phyloP scores from a whole-genome alignment of 495 filamentous ascomycete species.

The Thermothielavioides terrestris region DNA sequence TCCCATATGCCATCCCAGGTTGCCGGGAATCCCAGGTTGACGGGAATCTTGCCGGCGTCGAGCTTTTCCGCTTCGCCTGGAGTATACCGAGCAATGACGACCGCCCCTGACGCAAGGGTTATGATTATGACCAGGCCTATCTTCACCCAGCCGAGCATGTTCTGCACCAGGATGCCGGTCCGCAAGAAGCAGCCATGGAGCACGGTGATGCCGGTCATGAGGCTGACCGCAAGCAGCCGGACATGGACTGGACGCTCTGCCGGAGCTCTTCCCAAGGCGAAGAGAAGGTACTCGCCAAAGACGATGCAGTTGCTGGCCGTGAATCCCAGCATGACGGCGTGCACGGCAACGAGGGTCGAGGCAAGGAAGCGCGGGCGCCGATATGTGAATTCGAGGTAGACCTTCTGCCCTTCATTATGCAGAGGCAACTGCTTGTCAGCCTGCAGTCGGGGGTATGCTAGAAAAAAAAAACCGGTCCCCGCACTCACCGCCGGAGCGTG shows the following conservation, averaged over 20 bases:
- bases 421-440: not conserved
- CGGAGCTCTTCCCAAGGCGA: constrained; percentile 39
- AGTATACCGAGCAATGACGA: constrained; percentile 36
- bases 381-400: constrained; percentile 73
- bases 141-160: constrained; percentile 59
- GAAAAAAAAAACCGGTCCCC: not conserved
- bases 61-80: not conserved
- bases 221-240: constrained; percentile 51
- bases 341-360: constrained; percentile 56
- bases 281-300: constrained; percentile 61
- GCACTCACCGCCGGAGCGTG: constrained; percentile 54
- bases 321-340: constrained; percentile 62
- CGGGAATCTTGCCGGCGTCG: constrained; percentile 8
- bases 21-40: constrained; percentile 21
- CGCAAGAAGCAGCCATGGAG: constrained; percentile 55
- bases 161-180: constrained; percentile 57
- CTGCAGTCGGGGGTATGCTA: not conserved
- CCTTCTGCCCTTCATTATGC: constrained; percentile 36
- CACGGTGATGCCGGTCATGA: constrained; percentile 51
- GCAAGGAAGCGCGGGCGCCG: constrained; percentile 59
- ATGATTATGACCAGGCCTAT: constrained; percentile 57
- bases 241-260: constrained; percentile 40
- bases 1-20: constrained; percentile 40
- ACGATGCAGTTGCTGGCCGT: constrained; percentile 62
- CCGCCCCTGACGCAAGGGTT: constrained; percentile 48